Evolutionary conservation across 2,329 filamentous ascomycete species (phyloP), one percentile per base, ranked within the genome.

Genomic region (Acrocalymma vagum): DNA sequence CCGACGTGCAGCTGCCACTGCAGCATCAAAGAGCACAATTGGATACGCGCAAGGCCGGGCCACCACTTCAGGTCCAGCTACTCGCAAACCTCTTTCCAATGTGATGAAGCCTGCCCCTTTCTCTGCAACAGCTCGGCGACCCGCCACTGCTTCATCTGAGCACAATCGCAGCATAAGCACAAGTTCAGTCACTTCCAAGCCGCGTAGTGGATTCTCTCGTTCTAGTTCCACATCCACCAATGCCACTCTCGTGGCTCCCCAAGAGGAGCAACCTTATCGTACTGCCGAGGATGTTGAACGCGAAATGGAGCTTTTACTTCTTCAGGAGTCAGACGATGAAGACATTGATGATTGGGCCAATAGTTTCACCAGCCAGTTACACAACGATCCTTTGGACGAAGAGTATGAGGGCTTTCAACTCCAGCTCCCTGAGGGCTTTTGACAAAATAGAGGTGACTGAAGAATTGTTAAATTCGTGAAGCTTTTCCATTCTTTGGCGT

Each of bases 41-140:
- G 92, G 92, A 11, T 96, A 95, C 65, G 88, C 82, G 40, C 90
- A 87, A 66, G 91, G 92, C 22, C 82, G 89, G 22, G 73, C 74
- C 9, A 73, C 78, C 3, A 76, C 76, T 14, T 72, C 77, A 3
- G 75, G 74, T 13, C 46, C 55, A 29, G 48, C 58, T 26, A 37
- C 60, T 16, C 67, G 67, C 34, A 67, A 68, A 29, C 67, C 67
- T 6, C 60, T 70, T 18, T 65, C 67, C 24, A 69, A 67, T 43
- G 51, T 69, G 31, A 65, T 60, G 25, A 66, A 59, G 40, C 60
- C 60, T 9, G 46, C 61, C 20, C 57, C 55, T n/a, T 58, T 56
- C 29, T 60, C 62, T 9, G 38, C 56, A n/a, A 29, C 48, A 7
- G 38, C 58, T 9, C 51, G 53, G 5, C 56, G 55, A 8, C 51